Percentiles rank a stretch among this genome's conserved stretches.
These are phyloP conservation scores for Fusarium udum DNA, from an alignment of 2,329 filamentous ascomycete genomes.

Conservation along the genomic window DNA sequence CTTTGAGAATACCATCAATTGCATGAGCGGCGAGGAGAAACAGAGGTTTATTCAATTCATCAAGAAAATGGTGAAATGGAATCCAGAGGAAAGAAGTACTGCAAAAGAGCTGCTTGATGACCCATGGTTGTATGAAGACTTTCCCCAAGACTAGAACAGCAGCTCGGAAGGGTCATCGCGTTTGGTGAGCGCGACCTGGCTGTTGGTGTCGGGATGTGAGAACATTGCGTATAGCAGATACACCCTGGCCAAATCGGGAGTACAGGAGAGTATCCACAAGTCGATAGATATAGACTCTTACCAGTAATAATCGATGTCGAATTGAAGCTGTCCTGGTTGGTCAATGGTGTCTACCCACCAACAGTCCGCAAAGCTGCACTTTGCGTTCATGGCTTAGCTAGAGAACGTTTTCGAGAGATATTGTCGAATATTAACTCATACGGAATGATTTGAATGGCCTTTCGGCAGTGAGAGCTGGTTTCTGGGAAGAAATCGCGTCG, in stretches of 20 bases:
- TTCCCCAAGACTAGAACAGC: not conserved
- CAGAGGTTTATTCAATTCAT: conserved; percentile 44
- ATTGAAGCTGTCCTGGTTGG: not conserved
- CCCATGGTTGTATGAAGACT: conserved; percentile 37
- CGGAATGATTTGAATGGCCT: rapidly evolving
- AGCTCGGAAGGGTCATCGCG: not conserved
- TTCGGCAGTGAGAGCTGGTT: too few species aligned
- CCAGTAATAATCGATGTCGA: not conserved
- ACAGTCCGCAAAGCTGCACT: not conserved
- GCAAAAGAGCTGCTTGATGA: conserved; percentile 45
- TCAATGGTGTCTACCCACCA: not conserved
- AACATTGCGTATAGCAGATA: not conserved
- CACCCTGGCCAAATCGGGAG: not conserved
- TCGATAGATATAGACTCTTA: not conserved
- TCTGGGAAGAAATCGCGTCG: not conserved
- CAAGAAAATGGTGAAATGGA: conserved; percentile 45
- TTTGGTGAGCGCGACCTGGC: not conserved
- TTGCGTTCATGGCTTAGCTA: not conserved
- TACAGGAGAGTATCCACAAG: rapidly evolving
- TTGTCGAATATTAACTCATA: rapidly evolving
- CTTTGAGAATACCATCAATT: conserved; percentile 4
- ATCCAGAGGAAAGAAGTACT: conserved; percentile 43
- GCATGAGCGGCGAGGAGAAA: conserved; percentile 1
- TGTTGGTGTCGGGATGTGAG: not conserved
- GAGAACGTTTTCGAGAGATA: not conserved